These are phyloP conservation scores for Penicillium roqueforti DNA, from an alignment of 495 filamentous ascomycete species.

Conservation along the genomic window DNA sequence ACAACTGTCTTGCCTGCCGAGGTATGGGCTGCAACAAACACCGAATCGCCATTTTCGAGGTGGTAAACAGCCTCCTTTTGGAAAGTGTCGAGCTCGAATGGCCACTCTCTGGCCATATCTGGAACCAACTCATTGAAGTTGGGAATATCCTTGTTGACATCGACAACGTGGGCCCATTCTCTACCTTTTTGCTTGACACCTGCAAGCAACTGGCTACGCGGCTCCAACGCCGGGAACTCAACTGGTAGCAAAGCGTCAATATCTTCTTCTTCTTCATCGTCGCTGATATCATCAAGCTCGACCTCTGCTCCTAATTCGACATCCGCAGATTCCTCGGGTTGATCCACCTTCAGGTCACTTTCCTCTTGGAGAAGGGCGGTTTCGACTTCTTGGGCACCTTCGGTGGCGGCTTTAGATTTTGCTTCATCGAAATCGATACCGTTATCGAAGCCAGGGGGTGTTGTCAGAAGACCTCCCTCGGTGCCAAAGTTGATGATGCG, in stretches of 20 bases:
- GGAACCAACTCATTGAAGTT: conserved; percentile 93
- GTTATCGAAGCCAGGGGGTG: conserved; percentile 76
- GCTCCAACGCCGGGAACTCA: conserved; percentile 89
- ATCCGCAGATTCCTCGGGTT: conserved; percentile 27
- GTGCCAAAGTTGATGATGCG: conserved; percentile 75
- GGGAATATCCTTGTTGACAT: conserved; percentile 81
- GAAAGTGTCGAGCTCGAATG: conserved; percentile 95
- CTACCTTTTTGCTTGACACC: conserved; percentile 68
- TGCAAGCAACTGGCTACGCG: conserved; percentile 69
- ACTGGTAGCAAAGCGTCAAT: conserved; percentile 88
- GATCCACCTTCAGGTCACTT: conserved; percentile 29
- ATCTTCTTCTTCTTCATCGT: conserved; percentile 61
- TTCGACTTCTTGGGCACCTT: conserved; percentile 68
- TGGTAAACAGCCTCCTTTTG: conserved; percentile 99
- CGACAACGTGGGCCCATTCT: conserved; percentile 98
- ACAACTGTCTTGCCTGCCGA: conserved; percentile 98
- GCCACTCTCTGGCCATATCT: conserved; percentile 93
- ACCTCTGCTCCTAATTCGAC: conserved; percentile 42
- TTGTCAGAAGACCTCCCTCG: conserved; percentile 73
- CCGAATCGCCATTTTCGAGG: conserved; percentile 91
- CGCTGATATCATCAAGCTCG: conserved; percentile 49
- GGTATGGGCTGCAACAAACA: conserved; percentile 98
- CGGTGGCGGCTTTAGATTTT: conserved; percentile 50
- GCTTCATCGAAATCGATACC: conserved; percentile 72
- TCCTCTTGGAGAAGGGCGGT: conserved; percentile 68